Base-by-base conservation (phyloP, 805 yeast genomes). In the Pichia exigua region DNA sequence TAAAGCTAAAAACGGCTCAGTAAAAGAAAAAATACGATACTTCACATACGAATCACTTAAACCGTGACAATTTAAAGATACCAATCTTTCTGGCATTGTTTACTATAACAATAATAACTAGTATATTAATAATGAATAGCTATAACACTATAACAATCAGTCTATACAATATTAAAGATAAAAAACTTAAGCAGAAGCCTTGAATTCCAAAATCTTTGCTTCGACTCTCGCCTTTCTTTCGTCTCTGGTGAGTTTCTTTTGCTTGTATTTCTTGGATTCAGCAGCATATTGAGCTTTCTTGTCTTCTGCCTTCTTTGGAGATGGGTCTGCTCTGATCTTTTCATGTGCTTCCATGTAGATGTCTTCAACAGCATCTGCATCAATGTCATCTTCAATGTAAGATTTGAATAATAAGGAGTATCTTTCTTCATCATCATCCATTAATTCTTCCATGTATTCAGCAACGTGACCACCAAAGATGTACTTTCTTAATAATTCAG, bases 401-500 rank as follows among this genome's bases (percentile, higher is more conserved):
- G 90, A 82, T 81, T 87, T 85, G 95, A 92, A 92, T 73, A 92
- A 82, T 72, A 87, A 82, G 76, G 84, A 83, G 96, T 83, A 92
- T 81, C 94, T 92, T 83, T 92, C 99, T 82, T 92, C 99, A 86
- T 92, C 99, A 76, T 92, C 99, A 71, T 94, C 99, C 76, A 94
- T 92, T 74, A 94, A 87, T 83, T 92, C 98, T 83, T 94, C 99
- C 97, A 94, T 94, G 94, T 94, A 94, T 83, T 94, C 98, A 71
- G 99, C 85, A 72, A 94, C 91, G 87, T 94, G 99, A 77, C 98
- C 98, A 82, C 96, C 98, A 73, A 92, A 86, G 82, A 94, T 94
- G 95, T 94, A 94, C 79, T 88, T 89, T 89, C 97, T 89, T 76
- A 94, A 84, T 65, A 83, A 76, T 73, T 94, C 99, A 68, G 97